Evolutionary conservation across 495 filamentous ascomycete species (phyloP).

Genomic region (Penicillium egyptiacum): DNA sequence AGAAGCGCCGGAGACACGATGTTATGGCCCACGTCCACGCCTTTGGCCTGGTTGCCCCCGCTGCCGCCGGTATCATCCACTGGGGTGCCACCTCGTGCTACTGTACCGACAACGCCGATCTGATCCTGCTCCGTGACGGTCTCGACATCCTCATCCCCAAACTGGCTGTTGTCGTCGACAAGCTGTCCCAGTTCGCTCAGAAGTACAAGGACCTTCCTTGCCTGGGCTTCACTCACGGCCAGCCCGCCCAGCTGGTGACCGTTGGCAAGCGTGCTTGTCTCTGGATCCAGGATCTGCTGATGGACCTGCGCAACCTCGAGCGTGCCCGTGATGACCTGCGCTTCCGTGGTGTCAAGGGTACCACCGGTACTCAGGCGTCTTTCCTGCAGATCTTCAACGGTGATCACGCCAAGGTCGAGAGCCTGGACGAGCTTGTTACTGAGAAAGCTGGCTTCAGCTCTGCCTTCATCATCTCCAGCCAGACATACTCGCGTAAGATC

Average conservation of each 20-base stretch:
- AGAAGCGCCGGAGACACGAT: slow-evolving; percentile 72
- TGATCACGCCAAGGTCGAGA: slow-evolving; percentile 74
- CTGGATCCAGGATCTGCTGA: slow-evolving; percentile 86
- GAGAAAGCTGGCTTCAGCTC: slow-evolving; percentile 79
- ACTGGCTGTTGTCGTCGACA: slow-evolving; percentile 80
- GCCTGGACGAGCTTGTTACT: slow-evolving; percentile 70
- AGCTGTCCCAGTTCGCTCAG: slow-evolving; percentile 73
- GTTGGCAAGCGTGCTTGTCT: slow-evolving; percentile 71
- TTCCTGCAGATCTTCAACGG: slow-evolving; percentile 83
- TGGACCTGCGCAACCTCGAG: slow-evolving; percentile 83
- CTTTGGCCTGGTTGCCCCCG: slow-evolving; percentile 70
- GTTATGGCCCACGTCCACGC: slow-evolving; percentile 75
- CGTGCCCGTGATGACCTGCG: slow-evolving; percentile 68
- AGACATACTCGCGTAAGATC: slow-evolving; percentile 84
- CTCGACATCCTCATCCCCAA: slow-evolving; percentile 81
- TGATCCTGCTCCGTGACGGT: slow-evolving; percentile 75
- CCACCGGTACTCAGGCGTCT: slow-evolving; percentile 75
- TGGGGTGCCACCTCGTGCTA: slow-evolving; percentile 67
- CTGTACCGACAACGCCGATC: slow-evolving; percentile 84
- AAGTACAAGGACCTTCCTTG: slow-evolving; percentile 65
- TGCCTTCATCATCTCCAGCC: slow-evolving; percentile 71
- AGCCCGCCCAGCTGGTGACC: slow-evolving; percentile 77
- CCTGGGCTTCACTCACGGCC: slow-evolving; percentile 85
- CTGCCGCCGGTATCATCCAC: slow-evolving; percentile 86
- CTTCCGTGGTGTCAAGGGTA: slow-evolving; percentile 84